Base-by-base conservation (phyloP, 768 basidiomycete genomes). In the Pisolithus orientalis region DNA sequence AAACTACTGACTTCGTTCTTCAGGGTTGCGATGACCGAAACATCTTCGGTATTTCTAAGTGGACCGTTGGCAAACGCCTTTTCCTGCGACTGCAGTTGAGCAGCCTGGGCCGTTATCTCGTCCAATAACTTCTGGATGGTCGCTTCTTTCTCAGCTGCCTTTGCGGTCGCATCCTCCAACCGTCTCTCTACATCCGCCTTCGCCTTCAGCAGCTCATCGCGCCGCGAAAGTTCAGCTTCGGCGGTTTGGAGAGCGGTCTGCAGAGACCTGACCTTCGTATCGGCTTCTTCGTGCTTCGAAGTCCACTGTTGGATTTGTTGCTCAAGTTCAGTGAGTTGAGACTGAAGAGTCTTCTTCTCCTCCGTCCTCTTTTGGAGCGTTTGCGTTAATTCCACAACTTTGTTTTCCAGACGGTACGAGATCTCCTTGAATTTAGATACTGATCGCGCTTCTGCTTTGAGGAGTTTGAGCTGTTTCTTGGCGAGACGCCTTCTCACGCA, bases 341-440 rank as follows among this genome's bases (percentile, higher is more conserved):
- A 73, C 57, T 87, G 84, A 42, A 98, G 73, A 50, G 84, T 85
- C 70, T 90, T 94, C 75, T 90, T 93, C 73, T 99, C 95, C 53
- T 82, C 80, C 2, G 86, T 94, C 44, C 95, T 85, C 63, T 79
- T 85, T 69, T 97, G 96, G 11, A 99, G 79, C 14, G 74, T 83
- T 66, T 99, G 96, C 0, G 96, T 98, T 56, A 99, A 86, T 66
- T 98, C 95, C 53, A 99, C 92, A 42, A 99, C 96, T 73, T 98
- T 99, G 78, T 98, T 99, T 74, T 99, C 96, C 51, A 99, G 78
- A 59, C 83, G 84, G 65, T 98, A 98, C 0, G 95, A 97, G 59
- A 95, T 96, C 72, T 96, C 94, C 73, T 96, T 97, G 83, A 95
- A 97, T 66, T 94, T 96, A 59, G 90, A 89, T 28, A 94, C 94